Evolutionary conservation across 768 basidiomycete species (phyloP).

Genomic region (Leccinum subtestaceum): DNA sequence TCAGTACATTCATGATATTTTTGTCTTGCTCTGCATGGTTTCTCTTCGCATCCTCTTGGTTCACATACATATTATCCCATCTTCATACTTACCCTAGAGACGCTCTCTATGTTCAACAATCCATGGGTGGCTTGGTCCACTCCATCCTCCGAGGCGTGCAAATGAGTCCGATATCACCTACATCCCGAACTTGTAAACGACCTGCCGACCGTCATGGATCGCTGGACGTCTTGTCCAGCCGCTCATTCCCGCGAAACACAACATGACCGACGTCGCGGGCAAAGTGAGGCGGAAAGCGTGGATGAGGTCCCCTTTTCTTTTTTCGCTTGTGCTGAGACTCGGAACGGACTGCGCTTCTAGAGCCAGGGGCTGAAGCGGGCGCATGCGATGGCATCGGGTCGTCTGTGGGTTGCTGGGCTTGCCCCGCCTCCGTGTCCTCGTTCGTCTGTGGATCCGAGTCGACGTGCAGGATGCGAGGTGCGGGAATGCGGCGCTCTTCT

Average conservation of each 20-base stretch:
- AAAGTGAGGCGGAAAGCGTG: slow-evolving; percentile 59
- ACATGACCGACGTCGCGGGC: slow-evolving; percentile 63
- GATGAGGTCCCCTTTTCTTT: slow-evolving; percentile 19
- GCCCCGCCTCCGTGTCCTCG: not conserved
- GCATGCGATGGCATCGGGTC: not conserved
- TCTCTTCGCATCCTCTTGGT: slow-evolving; percentile 2
- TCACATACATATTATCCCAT: not conserved
- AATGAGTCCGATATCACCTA: not conserved
- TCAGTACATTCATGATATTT: not conserved
- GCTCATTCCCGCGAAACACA: slow-evolving; percentile 63
- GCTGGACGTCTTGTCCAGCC: slow-evolving; percentile 21
- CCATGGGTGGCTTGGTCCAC: slow-evolving; percentile 1
- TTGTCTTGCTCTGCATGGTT: not conserved
- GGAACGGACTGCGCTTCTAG: not conserved
- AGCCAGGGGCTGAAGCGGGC: not conserved
- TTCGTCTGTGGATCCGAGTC: not conserved
- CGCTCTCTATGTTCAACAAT: not conserved
- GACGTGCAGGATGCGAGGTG: slow-evolving; percentile 44
- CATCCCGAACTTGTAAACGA: not conserved
- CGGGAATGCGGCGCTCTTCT: slow-evolving; percentile 62
- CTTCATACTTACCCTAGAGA: not conserved
- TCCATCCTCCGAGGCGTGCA: not conserved
- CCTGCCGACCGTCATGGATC: not conserved
- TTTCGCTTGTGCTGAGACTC: slow-evolving; percentile 8
- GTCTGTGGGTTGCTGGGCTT: not conserved